Percentiles rank a stretch among this genome's conserved stretches.
Conservation (phyloP, 179 eudicot species). For the Beta corolliflora region DNA sequence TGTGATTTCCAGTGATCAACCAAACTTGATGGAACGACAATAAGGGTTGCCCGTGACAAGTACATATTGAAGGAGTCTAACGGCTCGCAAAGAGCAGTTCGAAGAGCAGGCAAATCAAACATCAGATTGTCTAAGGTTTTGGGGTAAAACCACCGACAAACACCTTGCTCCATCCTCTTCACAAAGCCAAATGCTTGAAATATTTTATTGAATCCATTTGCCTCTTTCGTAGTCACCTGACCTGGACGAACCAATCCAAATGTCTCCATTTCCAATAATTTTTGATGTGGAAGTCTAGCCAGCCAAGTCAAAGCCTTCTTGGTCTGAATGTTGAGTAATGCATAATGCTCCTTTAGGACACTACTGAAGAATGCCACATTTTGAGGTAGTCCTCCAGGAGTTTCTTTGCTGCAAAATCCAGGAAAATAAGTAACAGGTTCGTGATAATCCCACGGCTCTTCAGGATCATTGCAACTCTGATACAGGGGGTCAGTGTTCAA, state of each 20-base stretch:
- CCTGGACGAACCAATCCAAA: conserved; percentile 75
- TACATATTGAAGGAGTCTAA: conserved; percentile 76
- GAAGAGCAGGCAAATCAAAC: conserved; percentile 82
- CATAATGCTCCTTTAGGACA: conserved; percentile 73
- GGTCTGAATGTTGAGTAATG: conserved; percentile 57
- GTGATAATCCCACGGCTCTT: conserved; percentile 69
- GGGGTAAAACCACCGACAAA: conserved; percentile 82
- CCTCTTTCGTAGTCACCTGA: conserved; percentile 42
- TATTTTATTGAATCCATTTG: conserved; percentile 57
- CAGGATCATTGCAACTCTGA: conserved; percentile 68
- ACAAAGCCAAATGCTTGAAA: conserved; percentile 84
- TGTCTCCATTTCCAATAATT: conserved; percentile 75
- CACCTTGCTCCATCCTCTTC: conserved; percentile 56
- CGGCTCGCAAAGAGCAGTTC: conserved; percentile 79
- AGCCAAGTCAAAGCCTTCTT: conserved; percentile 86
- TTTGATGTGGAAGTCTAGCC: conserved; percentile 66
- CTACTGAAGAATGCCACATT: conserved; percentile 73
- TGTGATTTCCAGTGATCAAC: conserved; percentile 95
- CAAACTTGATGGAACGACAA: conserved; percentile 92
- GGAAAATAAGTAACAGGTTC: conserved; percentile 63
- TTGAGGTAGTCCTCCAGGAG: conserved; percentile 66
- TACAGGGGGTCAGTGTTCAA: conserved; percentile 70
- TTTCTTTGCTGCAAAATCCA: conserved; percentile 75
- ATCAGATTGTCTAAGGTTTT: conserved; percentile 48
- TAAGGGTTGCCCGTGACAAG: conserved; percentile 84